Base-by-base conservation (phyloP, 768 basidiomycete species). In the Lactarius sp. region DNA sequence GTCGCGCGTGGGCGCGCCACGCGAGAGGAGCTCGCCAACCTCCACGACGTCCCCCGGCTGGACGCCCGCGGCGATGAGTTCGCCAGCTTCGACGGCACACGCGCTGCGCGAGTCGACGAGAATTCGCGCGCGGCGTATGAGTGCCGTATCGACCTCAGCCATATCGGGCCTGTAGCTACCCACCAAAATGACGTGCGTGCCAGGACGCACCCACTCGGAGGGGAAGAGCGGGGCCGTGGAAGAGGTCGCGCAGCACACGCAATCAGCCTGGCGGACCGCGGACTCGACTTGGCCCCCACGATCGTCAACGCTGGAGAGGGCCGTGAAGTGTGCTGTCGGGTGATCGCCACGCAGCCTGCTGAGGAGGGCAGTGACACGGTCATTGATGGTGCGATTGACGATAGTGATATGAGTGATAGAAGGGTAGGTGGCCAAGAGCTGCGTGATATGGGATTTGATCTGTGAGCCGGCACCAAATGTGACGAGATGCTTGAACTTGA, bases 131-230 rank as follows among this genome's bases (percentile, higher is more conserved):
- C 89, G 77, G 33, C 73, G 69, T 12, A 94, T 73, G 14, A 94
- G 77, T 0, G 74, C 76, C 0, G 69, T 71, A 33, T 89, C 85
- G 7, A 93, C 82, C 71, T 96, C 93, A 49, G 78, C 80, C 94
- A 95, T 96, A 3, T 75, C 70, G 1, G 88, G 88, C 18, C 80
- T 94, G 70, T 91, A 95, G 60, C 89, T 91, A 6, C 93, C 92
- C 33, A 92, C 83, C 2, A 94, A 76, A 60, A 92, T 83, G 39
- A 95, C 69, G 67, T 91, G 88, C 0, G 88, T 80, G 0, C 85
- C 85, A 1, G 80, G 72, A 4, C 77, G 75, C 12, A 92, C 83
- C 79, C 84, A 86, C 0, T 77, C 70, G 0, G 84, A 83, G 3
- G 85, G 82, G 72, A 95, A 92, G 3, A 95, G 80, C 1, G 93